Conservation (phyloP, 352 stramenopile species). For the Albugo candida region DNA sequence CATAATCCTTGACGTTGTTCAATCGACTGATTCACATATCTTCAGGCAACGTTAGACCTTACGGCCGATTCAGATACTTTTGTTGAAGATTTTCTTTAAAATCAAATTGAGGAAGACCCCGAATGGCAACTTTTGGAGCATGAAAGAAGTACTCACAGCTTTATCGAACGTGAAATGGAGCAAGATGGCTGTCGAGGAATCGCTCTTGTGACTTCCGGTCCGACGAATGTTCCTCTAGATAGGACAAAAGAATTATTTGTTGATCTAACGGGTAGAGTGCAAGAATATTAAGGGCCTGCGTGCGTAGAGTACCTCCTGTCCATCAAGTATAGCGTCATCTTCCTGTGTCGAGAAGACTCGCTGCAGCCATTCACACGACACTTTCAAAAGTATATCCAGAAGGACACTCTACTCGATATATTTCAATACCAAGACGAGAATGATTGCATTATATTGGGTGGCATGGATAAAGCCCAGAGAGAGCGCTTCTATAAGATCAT, state of each 20-base stretch:
- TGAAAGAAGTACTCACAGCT: constrained; percentile 11
- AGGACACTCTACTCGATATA: constrained; percentile 70
- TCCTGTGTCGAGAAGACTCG: constrained; percentile 56
- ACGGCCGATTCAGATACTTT: too few relatives aligned
- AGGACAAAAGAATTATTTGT: constrained; percentile 44
- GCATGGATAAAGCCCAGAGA: constrained; percentile 43
- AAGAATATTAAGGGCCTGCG: constrained; percentile 55
- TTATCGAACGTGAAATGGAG: constrained; percentile 29
- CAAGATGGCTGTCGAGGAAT: constrained; percentile 18
- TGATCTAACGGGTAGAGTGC: constrained; percentile 34
- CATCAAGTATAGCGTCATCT: constrained; percentile 65
- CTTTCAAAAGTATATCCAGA: constrained; percentile 66
- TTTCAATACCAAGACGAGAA: constrained; percentile 34
- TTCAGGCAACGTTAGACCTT: too few relatives aligned
- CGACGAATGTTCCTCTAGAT: constrained; percentile 60
- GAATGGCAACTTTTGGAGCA: neutral
- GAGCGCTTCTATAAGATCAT: constrained; percentile 46
- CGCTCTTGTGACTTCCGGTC: constrained; percentile 61
- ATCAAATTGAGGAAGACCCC: too few relatives aligned
- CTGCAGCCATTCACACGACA: constrained; percentile 65
- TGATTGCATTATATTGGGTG: constrained; percentile 8
- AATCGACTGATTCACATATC: too few relatives aligned
- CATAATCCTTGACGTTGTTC: too few relatives aligned
- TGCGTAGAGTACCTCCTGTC: constrained; percentile 65
- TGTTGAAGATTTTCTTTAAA: too few relatives aligned